Conservation (phyloP, 2,329 filamentous ascomycete species). For the Alternaria ventricosa region DNA sequence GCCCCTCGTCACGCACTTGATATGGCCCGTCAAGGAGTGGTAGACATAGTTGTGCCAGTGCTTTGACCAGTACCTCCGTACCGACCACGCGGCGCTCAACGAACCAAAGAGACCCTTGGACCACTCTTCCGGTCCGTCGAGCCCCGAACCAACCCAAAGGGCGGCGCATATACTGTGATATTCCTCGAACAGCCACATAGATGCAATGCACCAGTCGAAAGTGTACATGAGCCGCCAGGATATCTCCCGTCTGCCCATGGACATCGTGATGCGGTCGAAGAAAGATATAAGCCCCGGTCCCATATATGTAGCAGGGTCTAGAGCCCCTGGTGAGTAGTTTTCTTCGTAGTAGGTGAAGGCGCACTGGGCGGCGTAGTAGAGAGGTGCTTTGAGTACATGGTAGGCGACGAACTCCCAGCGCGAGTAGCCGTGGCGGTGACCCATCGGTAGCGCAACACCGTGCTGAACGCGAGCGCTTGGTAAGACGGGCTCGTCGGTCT, state of each 20-base stretch:
- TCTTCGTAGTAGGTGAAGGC: background rate
- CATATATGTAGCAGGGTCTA: background rate
- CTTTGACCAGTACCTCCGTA: constrained; percentile 24
- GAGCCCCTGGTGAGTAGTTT: background rate
- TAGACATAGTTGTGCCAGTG: constrained; percentile 34
- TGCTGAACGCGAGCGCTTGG: background rate
- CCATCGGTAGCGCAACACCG: background rate
- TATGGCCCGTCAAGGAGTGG: constrained; percentile 18
- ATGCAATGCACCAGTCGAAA: constrained; percentile 17
- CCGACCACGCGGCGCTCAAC: constrained; percentile 7
- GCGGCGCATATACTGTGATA: constrained; percentile 20
- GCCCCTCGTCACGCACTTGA: constrained; percentile 19
- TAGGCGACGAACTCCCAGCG: constrained; percentile 5
- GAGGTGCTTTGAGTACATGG: background rate
- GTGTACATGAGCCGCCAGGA: constrained; percentile 4
- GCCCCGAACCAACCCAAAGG: constrained; percentile 7
- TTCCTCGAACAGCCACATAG: constrained; percentile 19
- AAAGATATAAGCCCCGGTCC: background rate
- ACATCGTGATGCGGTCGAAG: constrained; percentile 10
- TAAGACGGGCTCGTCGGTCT: background rate
- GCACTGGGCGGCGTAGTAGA: background rate
- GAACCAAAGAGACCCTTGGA: constrained; percentile 14
- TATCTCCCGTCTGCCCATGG: constrained; percentile 3
- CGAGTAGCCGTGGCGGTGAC: constrained; percentile 1
- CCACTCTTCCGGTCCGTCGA: constrained; percentile 20